Evolutionary conservation across 164 flowering plant genomes (phyloP), one percentile per base, ranked within the genome.

Genomic region (Tetrastigma voinierianum): DNA sequence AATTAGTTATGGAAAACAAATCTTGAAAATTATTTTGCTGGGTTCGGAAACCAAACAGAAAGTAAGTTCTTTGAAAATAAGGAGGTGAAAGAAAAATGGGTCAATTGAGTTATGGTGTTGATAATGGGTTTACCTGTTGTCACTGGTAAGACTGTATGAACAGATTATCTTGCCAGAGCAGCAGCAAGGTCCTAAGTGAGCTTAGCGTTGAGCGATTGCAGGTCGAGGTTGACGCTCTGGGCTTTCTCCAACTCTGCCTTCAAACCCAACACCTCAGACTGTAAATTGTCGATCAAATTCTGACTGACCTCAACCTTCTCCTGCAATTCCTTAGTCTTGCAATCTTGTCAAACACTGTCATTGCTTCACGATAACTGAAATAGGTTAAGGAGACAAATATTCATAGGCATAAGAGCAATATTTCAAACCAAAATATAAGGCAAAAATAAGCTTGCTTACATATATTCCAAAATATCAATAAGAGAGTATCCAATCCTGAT

Each of bases 341-440:
- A n/a, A n/a, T 96, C 85, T 82, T 84, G 85, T 96, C 87, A 67
- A 96, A 96, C 46, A 96, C 69, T 12, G 98, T 96, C 23, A 89
- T 93, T 76, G 73, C 87, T 62, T 98, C 97, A 74, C 97, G 97
- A 96, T 96, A 80, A 83, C 99, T 96, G 60, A 57, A 61, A 67
- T 18, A 48, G 56, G 86, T 92, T 68, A 84, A 88, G 90, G 87
- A 53, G 3, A 59, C 66, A 47, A 57, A 66, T 19, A 61, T 16
- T 61, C 44, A 46, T 48, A 52, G 9, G 43, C 3, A n/a, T 15
- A 32, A 68, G 6, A 21, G 12, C 21, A 67, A 75, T 5, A 18
- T 21, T n/a, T 16, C 51, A 46, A 57, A 25, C 15, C 16, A 15
- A 45, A 62, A 25, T 46, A 32, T 47, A 48, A 13, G 40, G 11